Conservation (phyloP, 169 alveolate species). For the Condylostoma magnum region DNA sequence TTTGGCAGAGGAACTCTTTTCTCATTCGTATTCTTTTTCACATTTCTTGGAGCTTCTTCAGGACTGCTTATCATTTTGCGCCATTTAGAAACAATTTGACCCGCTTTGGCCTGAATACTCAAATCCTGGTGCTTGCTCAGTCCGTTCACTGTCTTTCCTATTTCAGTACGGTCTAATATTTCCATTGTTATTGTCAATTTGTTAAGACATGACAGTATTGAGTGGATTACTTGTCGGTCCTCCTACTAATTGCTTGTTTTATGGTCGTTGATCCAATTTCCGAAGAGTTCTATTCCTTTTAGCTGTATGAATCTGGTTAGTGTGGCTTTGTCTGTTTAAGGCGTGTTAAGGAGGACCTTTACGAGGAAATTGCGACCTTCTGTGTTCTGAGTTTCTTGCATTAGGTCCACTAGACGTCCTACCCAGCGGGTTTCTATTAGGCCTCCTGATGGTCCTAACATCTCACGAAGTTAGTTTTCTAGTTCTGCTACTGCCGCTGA, state of each 20-base stretch:
- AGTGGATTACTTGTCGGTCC: not conserved
- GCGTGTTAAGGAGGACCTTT: constrained; percentile 2
- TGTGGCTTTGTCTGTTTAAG: not conserved
- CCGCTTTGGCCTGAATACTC: constrained; percentile 20
- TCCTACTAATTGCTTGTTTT: not conserved
- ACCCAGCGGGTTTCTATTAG: constrained; percentile 20
- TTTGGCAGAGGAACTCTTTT: not conserved
- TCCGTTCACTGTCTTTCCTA: not conserved
- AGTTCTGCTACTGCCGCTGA: not conserved
- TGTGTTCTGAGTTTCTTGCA: not conserved
- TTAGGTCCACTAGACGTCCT: not conserved
- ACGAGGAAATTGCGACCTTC: not conserved
- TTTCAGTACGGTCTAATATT: not conserved
- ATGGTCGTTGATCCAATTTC: constrained; percentile 24
- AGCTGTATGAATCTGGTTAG: not conserved
- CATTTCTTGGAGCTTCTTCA: not conserved
- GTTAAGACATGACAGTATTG: constrained; percentile 10
- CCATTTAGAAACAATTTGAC: constrained; percentile 1
- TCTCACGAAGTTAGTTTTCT: constrained; percentile 10
- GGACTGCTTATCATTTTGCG: not conserved
- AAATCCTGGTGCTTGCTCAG: not conserved
- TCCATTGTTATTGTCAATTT: constrained; percentile 26
- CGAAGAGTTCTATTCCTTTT: constrained; percentile 19
- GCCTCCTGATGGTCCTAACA: constrained; percentile 19
- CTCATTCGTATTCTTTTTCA: not conserved